These are phyloP conservation scores for Fusarium nygamai DNA, from an alignment of 2,329 filamentous ascomycete species.

Conservation along the genomic window DNA sequence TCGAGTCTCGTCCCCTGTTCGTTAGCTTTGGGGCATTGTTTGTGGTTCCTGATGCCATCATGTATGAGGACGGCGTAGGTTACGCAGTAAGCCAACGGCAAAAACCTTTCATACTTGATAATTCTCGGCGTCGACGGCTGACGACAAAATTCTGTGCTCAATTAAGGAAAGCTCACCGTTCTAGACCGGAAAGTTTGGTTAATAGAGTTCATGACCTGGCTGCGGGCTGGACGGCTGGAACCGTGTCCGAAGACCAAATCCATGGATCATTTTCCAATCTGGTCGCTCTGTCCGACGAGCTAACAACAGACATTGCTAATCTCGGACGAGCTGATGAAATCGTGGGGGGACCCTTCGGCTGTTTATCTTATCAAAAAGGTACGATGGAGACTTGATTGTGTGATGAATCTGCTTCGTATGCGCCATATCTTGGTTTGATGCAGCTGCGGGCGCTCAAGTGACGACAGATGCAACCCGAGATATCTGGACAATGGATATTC, in stretches of 20 bases:
- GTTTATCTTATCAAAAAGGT: slow-evolving; percentile 33
- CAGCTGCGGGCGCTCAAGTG: slow-evolving; percentile 37
- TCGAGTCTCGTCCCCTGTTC: slow-evolving; percentile 13
- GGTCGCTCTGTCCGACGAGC: slow-evolving; percentile 31
- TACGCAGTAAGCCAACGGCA: background rate
- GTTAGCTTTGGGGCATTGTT: background rate
- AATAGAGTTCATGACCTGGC: slow-evolving; percentile 33
- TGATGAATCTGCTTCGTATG: slow-evolving; percentile 12
- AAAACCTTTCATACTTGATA: background rate
- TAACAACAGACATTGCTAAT: slow-evolving; percentile 20
- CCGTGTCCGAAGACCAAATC: slow-evolving; percentile 20
- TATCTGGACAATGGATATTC: slow-evolving; percentile 11
- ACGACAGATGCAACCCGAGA: slow-evolving; percentile 22
- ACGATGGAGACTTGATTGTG: background rate
- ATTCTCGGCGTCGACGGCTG: slow-evolving; percentile 9
- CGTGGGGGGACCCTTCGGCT: slow-evolving; percentile 38
- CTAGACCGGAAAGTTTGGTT: slow-evolving; percentile 16
- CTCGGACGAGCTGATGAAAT: slow-evolving; percentile 30
- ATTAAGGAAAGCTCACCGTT: slow-evolving; percentile 21
- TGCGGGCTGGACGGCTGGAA: slow-evolving; percentile 25
- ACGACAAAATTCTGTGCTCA: background rate
- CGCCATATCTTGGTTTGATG: slow-evolving; percentile 33
- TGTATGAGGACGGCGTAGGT: background rate
- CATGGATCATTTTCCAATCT: slow-evolving; percentile 35
- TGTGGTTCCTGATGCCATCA: slow-evolving; percentile 27